Evolutionary conservation across 257 asterid species (phyloP).

Genomic region (Solanum clarkiae): DNA sequence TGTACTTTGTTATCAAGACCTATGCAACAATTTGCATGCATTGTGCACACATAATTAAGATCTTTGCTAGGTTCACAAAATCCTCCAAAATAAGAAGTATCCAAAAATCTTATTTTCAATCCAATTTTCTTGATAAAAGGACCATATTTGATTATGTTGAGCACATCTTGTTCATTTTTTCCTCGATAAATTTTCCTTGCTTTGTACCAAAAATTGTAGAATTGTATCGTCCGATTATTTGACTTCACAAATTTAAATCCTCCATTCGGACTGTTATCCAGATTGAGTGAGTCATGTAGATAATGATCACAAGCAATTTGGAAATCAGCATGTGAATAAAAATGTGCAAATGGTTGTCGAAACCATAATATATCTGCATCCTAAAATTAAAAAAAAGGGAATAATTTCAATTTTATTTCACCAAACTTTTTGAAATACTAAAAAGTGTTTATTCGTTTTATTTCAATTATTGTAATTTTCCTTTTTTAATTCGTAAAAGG

Average conservation of each 20-base stretch:
- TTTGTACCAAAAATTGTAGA: slow-evolving; percentile 43
- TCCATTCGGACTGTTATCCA: slow-evolving; percentile 28
- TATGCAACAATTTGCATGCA: slow-evolving; percentile 67
- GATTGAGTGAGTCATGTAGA: background rate
- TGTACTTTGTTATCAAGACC: slow-evolving; percentile 45
- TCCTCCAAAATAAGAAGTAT: slow-evolving; percentile 42
- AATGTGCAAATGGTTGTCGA: slow-evolving; percentile 34
- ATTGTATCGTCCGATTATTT: slow-evolving; percentile 21
- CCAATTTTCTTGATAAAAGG: slow-evolving; percentile 25
- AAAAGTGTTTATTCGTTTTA: background rate
- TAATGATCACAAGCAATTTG: slow-evolving; percentile 37
- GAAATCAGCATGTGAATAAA: slow-evolving; percentile 24
- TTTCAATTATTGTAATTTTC: background rate
- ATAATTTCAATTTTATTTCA: background rate
- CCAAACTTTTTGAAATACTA: background rate
- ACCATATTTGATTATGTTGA: slow-evolving; percentile 22
- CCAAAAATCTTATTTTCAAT: slow-evolving; percentile 27
- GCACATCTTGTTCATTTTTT: slow-evolving; percentile 43
- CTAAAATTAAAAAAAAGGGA: slow-evolving; percentile 1
- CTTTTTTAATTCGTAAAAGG: background rate
- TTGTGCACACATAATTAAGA: slow-evolving; percentile 31
- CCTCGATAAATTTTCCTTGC: slow-evolving; percentile 15
- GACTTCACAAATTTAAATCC: slow-evolving; percentile 36
- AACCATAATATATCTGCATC: slow-evolving; percentile 59
- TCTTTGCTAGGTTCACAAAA: slow-evolving; percentile 45